These are phyloP conservation scores for Rhinocladiella similis DNA, from an alignment of 2,329 filamentous ascomycete genomes.

Conservation along the genomic window DNA sequence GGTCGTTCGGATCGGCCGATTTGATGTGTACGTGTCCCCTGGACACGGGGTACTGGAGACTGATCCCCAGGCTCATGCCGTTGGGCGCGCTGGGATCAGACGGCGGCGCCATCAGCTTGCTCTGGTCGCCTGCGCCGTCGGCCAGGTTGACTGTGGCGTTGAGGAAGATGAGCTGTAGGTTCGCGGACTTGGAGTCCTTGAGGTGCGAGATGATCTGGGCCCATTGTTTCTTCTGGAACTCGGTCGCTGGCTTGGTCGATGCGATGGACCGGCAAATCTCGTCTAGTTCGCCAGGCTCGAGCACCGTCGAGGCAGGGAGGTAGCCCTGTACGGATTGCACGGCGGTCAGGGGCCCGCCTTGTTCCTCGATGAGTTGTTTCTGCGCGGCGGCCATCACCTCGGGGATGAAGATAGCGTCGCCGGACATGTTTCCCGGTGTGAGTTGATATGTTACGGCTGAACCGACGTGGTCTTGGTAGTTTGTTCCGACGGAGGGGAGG, in stretches of 20 bases:
- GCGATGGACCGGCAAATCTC: constrained; percentile 35
- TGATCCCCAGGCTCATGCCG: constrained; percentile 50
- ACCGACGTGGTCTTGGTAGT: constrained; percentile 52
- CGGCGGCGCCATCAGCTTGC: constrained; percentile 41
- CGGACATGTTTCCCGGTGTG: constrained; percentile 23
- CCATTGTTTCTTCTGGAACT: constrained; percentile 38
- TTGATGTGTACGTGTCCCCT: constrained; percentile 50
- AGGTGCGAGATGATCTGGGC: constrained; percentile 37
- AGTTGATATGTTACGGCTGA: constrained; percentile 15
- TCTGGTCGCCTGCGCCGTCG: constrained; percentile 41
- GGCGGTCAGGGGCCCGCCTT: constrained; percentile 34
- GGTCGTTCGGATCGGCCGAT: constrained; percentile 31
- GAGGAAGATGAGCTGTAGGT: constrained; percentile 39
- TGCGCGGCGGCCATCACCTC: constrained; percentile 35
- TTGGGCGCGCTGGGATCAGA: constrained; percentile 44
- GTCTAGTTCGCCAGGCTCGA: constrained; percentile 35
- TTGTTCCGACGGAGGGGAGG: constrained; percentile 49
- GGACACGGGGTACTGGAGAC: constrained; percentile 54
- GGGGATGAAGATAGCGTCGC: constrained; percentile 34
- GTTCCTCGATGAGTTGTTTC: constrained; percentile 35
- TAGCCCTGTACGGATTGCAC: constrained; percentile 39
- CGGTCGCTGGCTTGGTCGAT: constrained; percentile 29
- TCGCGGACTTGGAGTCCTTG: constrained; percentile 37
- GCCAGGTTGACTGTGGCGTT: constrained; percentile 32
- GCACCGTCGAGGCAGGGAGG: constrained; percentile 38